Percentiles rank a stretch among this genome's conserved stretches.
Conservation (phyloP, 2,329 filamentous ascomycete genomes). For the Sporothrix inflata region DNA sequence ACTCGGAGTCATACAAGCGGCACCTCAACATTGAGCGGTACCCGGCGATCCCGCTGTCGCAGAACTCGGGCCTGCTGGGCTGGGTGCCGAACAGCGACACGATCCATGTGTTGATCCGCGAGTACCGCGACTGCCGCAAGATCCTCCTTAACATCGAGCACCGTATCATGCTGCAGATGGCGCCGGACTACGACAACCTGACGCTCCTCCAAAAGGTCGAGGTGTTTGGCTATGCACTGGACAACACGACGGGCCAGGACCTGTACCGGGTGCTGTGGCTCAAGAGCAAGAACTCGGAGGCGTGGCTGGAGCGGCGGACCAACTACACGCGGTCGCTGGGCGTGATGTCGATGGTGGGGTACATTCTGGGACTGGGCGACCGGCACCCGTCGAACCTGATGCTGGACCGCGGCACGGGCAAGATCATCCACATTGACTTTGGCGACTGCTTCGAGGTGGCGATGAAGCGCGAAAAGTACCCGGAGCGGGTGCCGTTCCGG, state of each 20-base stretch:
- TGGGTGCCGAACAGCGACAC: constrained; percentile 99
- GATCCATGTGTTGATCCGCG: constrained; percentile 91
- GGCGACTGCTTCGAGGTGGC: constrained; percentile 99
- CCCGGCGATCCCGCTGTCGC: constrained; percentile 94
- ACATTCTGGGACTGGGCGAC: constrained; percentile 95
- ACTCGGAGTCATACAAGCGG: constrained; percentile 95
- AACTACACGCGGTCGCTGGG: constrained; percentile 97
- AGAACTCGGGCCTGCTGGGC: constrained; percentile 90
- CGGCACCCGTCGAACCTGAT: constrained; percentile 97
- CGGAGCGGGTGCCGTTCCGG: constrained; percentile 95
- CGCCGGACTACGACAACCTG: constrained; percentile 96
- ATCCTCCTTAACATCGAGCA: constrained; percentile 99
- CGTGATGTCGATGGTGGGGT: constrained; percentile 99
- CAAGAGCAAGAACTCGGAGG: constrained; percentile 97
- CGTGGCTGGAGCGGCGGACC: constrained; percentile 96
- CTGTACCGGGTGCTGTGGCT: constrained; percentile 97
- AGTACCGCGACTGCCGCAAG: constrained; percentile 95
- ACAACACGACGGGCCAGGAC: constrained; percentile 99
- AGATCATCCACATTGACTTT: constrained; percentile 98
- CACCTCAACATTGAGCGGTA: constrained; percentile 96
- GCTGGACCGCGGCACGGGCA: constrained; percentile 93
- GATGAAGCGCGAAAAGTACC: constrained; percentile 99
- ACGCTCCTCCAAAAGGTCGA: constrained; percentile 99
- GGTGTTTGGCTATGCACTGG: constrained; percentile 97
- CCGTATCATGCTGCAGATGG: constrained; percentile 99